Evolutionary conservation across 768 basidiomycete genomes (phyloP).

Genomic region (Phlebiopsis flavidoalba): DNA sequence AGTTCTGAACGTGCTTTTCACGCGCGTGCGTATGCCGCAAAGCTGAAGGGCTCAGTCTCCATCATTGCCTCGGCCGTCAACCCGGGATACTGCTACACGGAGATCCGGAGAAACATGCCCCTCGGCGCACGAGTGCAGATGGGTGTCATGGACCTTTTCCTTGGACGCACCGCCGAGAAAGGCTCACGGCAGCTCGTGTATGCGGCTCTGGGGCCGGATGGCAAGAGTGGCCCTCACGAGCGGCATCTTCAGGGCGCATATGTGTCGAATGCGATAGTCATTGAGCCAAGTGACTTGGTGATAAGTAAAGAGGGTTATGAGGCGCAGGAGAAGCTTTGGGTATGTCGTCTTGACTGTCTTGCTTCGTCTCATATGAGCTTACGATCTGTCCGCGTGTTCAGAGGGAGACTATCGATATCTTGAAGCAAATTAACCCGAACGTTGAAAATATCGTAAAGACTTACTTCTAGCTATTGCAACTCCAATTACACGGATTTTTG

Average conservation of each 20-base stretch:
- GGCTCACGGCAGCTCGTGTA: conserved; percentile 33
- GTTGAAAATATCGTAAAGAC: conserved; percentile 2
- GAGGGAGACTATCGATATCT: conserved; percentile 23
- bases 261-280: conserved; percentile 21
- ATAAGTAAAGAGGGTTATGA: conserved; percentile 27
- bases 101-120: conserved; percentile 21
- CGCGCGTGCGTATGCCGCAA: conserved; percentile 29
- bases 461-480: background rate
- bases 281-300: conserved; percentile 29
- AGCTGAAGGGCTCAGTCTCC: conserved; percentile 22
- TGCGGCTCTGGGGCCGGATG: conserved; percentile 23
- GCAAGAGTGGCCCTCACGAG: conserved; percentile 11
- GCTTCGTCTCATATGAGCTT: background rate
- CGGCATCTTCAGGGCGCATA: conserved; percentile 24
- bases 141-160: conserved; percentile 11
- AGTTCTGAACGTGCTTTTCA: conserved; percentile 33
- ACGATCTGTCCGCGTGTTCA: conserved; percentile 2
- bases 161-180: conserved; percentile 29
- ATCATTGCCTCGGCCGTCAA: conserved; percentile 28
- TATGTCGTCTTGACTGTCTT: conserved; percentile 12
- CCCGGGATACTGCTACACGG: conserved; percentile 33
- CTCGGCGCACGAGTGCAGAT: background rate
- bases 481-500: background rate
- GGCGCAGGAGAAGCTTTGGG: conserved; percentile 29
- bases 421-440: conserved; percentile 10